These are phyloP conservation scores for Colletotrichum aenigma DNA, from an alignment of 2,329 filamentous ascomycete species.

Conservation along the genomic window DNA sequence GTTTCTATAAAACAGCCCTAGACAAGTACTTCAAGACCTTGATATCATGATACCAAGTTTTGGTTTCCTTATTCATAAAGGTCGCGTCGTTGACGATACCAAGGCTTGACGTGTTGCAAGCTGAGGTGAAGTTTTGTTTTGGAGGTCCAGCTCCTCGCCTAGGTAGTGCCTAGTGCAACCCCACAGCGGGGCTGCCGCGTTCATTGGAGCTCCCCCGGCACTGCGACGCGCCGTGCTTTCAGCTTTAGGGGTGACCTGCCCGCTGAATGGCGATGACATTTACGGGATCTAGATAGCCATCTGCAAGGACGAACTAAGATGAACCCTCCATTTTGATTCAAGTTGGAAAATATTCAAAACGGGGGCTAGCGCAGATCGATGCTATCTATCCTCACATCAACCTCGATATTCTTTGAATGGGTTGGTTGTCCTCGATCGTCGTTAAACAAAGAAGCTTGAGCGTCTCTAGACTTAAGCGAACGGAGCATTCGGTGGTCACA, in stretches of 20 bases:
- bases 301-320: background rate
- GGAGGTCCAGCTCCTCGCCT: background rate
- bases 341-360: background rate
- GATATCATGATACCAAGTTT: background rate
- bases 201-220: background rate
- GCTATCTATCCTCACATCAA: background rate
- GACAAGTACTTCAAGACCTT: background rate
- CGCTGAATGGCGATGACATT: background rate
- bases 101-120: background rate
- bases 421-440: background rate
- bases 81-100: background rate
- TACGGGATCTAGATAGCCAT: background rate
- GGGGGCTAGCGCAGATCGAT: background rate
- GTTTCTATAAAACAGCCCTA: background rate
- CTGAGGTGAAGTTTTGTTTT: slow-evolving; percentile 4
- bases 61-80: background rate
- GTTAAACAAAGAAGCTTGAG: background rate
- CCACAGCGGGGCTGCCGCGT: slow-evolving; percentile 13
- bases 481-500: background rate
- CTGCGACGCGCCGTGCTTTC: background rate
- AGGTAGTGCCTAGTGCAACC: background rate
- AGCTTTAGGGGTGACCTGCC: background rate
- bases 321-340: background rate
- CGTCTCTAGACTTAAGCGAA: background rate
- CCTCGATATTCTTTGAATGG: background rate